These are phyloP conservation scores for Aspergillus sp. DNA, from an alignment of 2,329 filamentous ascomycete genomes.

Conservation along the genomic window DNA sequence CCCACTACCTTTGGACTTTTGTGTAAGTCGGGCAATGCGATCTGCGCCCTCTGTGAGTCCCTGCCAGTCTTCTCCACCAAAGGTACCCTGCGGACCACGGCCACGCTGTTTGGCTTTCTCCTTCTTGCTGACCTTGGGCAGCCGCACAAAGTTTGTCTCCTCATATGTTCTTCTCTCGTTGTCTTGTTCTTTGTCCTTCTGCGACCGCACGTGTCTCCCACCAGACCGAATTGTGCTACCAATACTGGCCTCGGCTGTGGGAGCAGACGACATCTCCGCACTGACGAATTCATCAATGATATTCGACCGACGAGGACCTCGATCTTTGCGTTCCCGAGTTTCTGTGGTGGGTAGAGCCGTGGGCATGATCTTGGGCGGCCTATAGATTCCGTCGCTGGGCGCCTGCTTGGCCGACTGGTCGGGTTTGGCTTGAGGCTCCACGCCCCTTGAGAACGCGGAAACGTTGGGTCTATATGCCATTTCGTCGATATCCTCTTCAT, in stretches of 20 bases:
- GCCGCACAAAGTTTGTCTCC: slow-evolving; percentile 80
- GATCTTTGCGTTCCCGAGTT: slow-evolving; percentile 51
- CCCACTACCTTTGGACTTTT: slow-evolving; percentile 52
- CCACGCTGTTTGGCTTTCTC: slow-evolving; percentile 58
- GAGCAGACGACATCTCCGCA: slow-evolving; percentile 73
- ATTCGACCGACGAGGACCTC: slow-evolving; percentile 62
- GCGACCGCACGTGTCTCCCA: slow-evolving; percentile 71
- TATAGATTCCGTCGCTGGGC: slow-evolving; percentile 63
- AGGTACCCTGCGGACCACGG: slow-evolving; percentile 46
- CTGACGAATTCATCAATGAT: slow-evolving; percentile 88
- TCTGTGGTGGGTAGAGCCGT: slow-evolving; percentile 68
- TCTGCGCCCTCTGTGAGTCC: slow-evolving; percentile 77
- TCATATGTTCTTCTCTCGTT: slow-evolving; percentile 77
- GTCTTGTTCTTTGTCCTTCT: slow-evolving; percentile 66
- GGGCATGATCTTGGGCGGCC: slow-evolving; percentile 78
- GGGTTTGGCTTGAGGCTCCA: slow-evolving; percentile 28
- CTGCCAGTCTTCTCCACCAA: slow-evolving; percentile 90
- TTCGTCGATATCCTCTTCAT: slow-evolving; percentile 46
- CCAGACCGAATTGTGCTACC: slow-evolving; percentile 77
- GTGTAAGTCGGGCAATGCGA: slow-evolving; percentile 74
- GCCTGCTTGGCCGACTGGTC: slow-evolving; percentile 17
- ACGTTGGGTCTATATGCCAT: slow-evolving; percentile 57
- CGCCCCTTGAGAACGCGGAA: slow-evolving; percentile 34
- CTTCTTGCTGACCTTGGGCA: slow-evolving; percentile 84
- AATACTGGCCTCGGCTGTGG: slow-evolving; percentile 78